A percentile compares a stretch with the other conserved stretches of the same genome.
These are phyloP conservation scores for Xerocomus amazonicus DNA, from an alignment of 1,284 basidiomycete species.

Conservation along the genomic window DNA sequence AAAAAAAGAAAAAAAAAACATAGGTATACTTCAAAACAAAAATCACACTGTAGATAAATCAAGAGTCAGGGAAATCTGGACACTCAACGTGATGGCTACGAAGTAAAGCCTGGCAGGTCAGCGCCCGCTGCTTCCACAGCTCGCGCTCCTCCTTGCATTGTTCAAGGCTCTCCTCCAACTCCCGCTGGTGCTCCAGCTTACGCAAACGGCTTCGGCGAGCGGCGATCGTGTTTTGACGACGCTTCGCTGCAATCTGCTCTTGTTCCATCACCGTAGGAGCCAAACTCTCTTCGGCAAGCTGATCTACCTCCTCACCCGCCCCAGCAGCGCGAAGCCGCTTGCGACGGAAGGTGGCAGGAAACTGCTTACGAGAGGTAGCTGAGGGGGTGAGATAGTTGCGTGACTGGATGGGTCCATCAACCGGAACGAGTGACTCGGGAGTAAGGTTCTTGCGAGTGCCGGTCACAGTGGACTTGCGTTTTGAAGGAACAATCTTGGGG, in stretches of 20 bases:
- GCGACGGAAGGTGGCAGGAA: conserved; percentile 49
- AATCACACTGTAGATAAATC: conserved; percentile 16
- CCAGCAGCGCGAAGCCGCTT: conserved; percentile 54
- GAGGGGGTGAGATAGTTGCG: conserved; percentile 56
- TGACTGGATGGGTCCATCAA: conserved; percentile 55
- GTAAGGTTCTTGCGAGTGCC: conserved; percentile 55
- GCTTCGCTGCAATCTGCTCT: conserved; percentile 72
- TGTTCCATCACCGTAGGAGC: conserved; percentile 45
- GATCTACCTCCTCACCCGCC: conserved; percentile 51
- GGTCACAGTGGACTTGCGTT: conserved; percentile 37
- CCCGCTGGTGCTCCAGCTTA: conserved; percentile 69
- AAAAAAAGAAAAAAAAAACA: conserved; percentile 6
- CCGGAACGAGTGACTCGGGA: conserved; percentile 47
- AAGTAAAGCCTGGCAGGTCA: conserved; percentile 46
- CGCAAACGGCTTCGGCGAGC: conserved; percentile 72
- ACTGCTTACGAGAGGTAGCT: conserved; percentile 54
- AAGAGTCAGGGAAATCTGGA: conserved; percentile 39
- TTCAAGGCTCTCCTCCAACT: conserved; percentile 54
- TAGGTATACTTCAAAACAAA: conserved; percentile 19
- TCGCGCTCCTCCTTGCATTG: conserved; percentile 48
- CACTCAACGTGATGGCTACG: conserved; percentile 44
- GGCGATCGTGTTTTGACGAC: conserved; percentile 77
- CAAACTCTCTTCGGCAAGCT: conserved; percentile 44
- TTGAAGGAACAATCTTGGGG: conserved; percentile 15
- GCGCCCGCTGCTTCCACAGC: conserved; percentile 53